Base-by-base conservation (phyloP, 371 early-diverging fungal genomes). In the Lichtheimia hyalospora region DNA sequence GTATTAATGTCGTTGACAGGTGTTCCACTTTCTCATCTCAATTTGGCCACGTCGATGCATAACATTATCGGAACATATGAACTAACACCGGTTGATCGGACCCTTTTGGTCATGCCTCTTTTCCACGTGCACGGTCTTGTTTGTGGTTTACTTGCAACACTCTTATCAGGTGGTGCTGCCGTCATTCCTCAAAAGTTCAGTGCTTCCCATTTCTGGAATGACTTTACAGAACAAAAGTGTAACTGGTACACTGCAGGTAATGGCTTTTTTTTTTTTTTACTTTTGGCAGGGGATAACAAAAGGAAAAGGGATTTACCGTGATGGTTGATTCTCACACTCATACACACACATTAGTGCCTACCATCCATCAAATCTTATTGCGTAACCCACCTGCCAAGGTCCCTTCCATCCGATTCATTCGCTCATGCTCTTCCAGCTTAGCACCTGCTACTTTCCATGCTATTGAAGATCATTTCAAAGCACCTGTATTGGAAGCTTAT, bases 51-150 rank as follows among this genome's bases (percentile, higher is more conserved):
- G 15, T 84, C 92, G 0, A 86, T 93, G 84, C 64, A 65, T 24
- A 94, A 93, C 71, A 92, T 93, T 53, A 63, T 81, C 15, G 54
- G 69, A 13, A 89, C 93, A 3, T 93, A 92, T 66, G 66, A 84
- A 27, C 75, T 95, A 23, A 66, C 65, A 1, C 62, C 81, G 8
- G 39, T 57, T 3, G 96, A 95, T 68, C 64, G 83, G 7, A 85
- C 91, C 3, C 76, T 87, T 56, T 58, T 93, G 27, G 94, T 94
- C 12, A 94, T 94, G 95, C 95, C 96, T 4, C 79, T 95, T n/a
- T 93, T 93, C 79, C 96, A 95, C 64, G 94, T 94, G 0, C 94
- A 95, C 61, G 96, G 96, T 7, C 74, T 95, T 21, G 78, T 94
- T 34, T 92, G 94, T 58, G 90, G 87, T 12, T 66, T 90, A 43